Evolutionary conservation across 768 basidiomycete genomes (phyloP), one percentile per base, ranked within the genome.

Genomic region (Rhizopogon vinicolor): DNA sequence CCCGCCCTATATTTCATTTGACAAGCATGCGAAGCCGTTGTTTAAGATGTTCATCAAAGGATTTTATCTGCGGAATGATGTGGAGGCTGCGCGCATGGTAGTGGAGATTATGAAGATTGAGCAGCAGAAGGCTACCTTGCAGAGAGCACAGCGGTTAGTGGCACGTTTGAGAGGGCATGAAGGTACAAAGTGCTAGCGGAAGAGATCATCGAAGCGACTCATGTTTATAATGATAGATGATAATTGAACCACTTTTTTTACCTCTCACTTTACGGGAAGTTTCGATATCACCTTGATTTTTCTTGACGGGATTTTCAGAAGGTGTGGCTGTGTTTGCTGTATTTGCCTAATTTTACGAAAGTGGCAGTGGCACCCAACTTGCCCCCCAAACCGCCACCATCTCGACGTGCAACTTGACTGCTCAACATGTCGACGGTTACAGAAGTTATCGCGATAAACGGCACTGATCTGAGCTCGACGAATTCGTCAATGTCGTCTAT

Each of bases 41-140:
- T 86, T 85, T 67, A 85, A 78, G 73, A 84, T 84, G 81, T 84
- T 91, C 68, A 80, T 87, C 62, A 83, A 78, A 62, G 83, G 82
- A 13, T 78, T 91, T 58, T 78, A 81, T 64, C 50, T 73, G 41
- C 70, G 82, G 29, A 77, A 77, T 19, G 89, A 92, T 64, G 58
- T 64, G 7, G 66, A 65, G 10, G 83, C 82, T 41, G 86, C 83
- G 25, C 72, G 75, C 63, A 74, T 58, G 43, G 76, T 87, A 19
- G 60, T 85, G 22, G 79, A 75, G 19, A 83, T 87, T 55, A 60
- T 88, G 62, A 82, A 78, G 57, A 74, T 71, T 39, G 78, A 76
- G 39, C 61, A 63, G 9, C 19, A 49, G 53, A 56, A 54, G 44
- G 43, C 60, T 22, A 49, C 35, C 5, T 2, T 50, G 19, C 19